Conservation (phyloP, 805 yeast species). For the Ascoidea rubescens region DNA sequence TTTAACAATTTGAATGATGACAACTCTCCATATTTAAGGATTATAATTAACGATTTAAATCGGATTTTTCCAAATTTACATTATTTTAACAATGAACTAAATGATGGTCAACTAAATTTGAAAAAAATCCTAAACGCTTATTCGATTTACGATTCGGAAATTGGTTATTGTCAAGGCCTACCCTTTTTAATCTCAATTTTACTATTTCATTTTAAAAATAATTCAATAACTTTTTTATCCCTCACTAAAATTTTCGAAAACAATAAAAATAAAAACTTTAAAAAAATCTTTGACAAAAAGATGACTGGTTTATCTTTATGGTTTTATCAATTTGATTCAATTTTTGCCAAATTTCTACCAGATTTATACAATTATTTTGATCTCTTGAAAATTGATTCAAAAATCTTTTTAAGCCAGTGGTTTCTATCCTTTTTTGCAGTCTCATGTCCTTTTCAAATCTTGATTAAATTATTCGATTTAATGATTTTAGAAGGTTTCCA, state of each 20-base stretch:
- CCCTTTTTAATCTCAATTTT: constrained; percentile 50
- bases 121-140: constrained; percentile 46
- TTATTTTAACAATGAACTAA: constrained; percentile 29
- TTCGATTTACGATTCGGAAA: constrained; percentile 47
- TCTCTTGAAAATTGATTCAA: constrained; percentile 23
- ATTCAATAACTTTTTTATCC: constrained; percentile 33
- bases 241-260: constrained; percentile 45
- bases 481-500: constrained; percentile 40
- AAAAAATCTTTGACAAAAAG: constrained; percentile 38
- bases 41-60: constrained; percentile 41
- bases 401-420: constrained; percentile 48
- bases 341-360: constrained; percentile 26
- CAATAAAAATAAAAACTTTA: constrained; percentile 26
- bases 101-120: constrained; percentile 28
- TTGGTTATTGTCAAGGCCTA: constrained; percentile 59
- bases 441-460: constrained; percentile 41
- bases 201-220: constrained; percentile 26
- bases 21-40: constrained; percentile 26
- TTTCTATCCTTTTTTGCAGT: constrained; percentile 46
- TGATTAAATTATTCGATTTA: constrained; percentile 35
- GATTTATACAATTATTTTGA: constrained; percentile 29
- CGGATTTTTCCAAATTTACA: constrained; percentile 44
- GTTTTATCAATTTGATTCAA: constrained; percentile 33
- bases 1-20: constrained; percentile 25
- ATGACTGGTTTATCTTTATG: constrained; percentile 39